phyloP scores from a whole-genome alignment of 2,329 filamentous ascomycete species.

The Cercospora beticola region DNA sequence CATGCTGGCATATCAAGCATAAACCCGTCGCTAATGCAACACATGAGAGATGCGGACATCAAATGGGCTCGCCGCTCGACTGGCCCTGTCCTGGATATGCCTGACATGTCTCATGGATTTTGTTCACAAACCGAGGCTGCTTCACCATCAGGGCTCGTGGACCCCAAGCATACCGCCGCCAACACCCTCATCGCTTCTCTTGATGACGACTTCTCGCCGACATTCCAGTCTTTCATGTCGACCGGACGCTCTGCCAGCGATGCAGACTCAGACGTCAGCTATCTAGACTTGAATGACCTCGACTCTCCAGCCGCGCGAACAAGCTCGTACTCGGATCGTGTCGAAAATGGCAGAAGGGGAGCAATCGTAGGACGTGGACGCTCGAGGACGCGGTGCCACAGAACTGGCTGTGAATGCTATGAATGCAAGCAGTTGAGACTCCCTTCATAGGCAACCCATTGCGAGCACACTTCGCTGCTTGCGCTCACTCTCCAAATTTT shows the following conservation, averaged over 20 bases:
- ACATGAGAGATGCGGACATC: background rate
- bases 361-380: background rate
- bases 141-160: background rate
- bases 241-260: background rate
- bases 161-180: background rate
- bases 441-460: background rate
- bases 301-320: background rate
- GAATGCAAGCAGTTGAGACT: background rate
- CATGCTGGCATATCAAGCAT: slow-evolving; percentile 5
- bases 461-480: background rate
- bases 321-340: background rate
- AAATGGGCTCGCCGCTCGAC: background rate
- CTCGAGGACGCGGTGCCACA: background rate
- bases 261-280: slow-evolving; percentile 1
- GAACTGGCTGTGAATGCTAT: background rate
- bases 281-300: background rate
- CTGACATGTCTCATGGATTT: background rate
- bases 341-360: background rate
- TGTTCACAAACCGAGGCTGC: background rate
- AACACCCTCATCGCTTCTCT: slow-evolving; percentile 13
- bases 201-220: slow-evolving; percentile 9
- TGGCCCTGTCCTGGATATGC: background rate
- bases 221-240: background rate
- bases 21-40: slow-evolving; percentile 1
- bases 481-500: background rate